These are phyloP conservation scores for Hymenoscyphus salicellus DNA, from an alignment of 2,329 filamentous ascomycete genomes.

Conservation along the genomic window DNA sequence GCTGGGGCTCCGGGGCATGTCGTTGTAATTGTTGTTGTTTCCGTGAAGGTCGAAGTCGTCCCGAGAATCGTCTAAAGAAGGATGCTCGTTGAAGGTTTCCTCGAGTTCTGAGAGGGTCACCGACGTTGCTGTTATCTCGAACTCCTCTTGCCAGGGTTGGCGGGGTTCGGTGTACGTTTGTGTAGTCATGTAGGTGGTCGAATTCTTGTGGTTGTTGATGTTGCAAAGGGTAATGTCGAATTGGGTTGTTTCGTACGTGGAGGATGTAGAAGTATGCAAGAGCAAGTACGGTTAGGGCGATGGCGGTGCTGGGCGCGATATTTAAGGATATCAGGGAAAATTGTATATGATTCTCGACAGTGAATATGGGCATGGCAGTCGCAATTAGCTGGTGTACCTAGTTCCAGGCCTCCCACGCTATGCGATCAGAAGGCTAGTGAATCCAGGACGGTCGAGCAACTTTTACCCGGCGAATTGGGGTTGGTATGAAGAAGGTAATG, in stretches of 20 bases:
- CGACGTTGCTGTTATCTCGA: conserved; percentile 16
- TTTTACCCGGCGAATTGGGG: not conserved
- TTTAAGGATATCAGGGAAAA: conserved; percentile 33
- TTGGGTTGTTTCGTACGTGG: conserved; percentile 29
- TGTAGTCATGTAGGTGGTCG: not conserved
- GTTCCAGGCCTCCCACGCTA: not conserved
- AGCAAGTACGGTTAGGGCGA: conserved; percentile 28
- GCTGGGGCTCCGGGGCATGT: conserved; percentile 35
- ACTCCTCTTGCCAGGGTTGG: not conserved
- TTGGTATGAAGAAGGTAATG: not conserved
- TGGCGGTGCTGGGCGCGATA: conserved; percentile 33
- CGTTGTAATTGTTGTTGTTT: conserved; percentile 31
- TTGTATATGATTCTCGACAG: conserved; percentile 35
- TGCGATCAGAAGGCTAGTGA: not conserved
- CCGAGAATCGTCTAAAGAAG: conserved; percentile 57
- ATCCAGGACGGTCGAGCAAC: not conserved
- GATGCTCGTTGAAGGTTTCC: conserved; percentile 54
- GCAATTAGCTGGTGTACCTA: conserved; percentile 17
- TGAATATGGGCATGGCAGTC: conserved; percentile 33
- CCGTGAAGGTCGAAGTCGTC: conserved; percentile 59
- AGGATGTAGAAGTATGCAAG: conserved; percentile 34
- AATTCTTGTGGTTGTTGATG: conserved; percentile 7
- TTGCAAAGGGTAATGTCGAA: conserved; percentile 10
- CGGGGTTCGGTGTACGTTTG: not conserved
- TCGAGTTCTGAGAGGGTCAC: conserved; percentile 46